Base-by-base conservation (phyloP, 139 green algal genomes). In the Micromonas commoda region DNA sequence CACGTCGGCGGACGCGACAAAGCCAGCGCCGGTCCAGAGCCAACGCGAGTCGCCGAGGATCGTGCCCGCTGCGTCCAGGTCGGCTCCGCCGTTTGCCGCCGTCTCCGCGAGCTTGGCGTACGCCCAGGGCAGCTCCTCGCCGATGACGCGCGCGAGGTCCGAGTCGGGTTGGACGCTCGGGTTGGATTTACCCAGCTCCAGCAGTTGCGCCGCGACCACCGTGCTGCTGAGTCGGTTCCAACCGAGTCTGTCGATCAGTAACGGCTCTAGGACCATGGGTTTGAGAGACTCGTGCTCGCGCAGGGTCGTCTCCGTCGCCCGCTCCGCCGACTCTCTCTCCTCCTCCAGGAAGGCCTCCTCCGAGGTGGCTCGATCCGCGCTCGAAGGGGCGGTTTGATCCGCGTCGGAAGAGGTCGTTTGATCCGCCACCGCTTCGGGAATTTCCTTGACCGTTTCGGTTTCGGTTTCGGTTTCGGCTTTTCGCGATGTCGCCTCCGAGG, bases 171-270 rank as follows among this genome's bases (percentile, higher is more conserved):
- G 13, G 28, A 70, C 63, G 63, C 6, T 39, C 1, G 31, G 39
- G 61, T 89, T 83, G 72, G 86, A 76, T n/a, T 75, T 73, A 0
- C 85, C 86, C 24, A 92, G 80, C 75, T 89, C 79, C 54, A 91
- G 37, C 28, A 93, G 82, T 78, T 93, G 89, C 9, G 82, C 83
- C 26, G 82, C 85, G 53, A 91, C 74, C 31, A 87, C 81, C 26
- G 64, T 77, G 0, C 82, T 54, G 33, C 76, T 74, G 21, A 84
- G 86, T 0, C 71, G 66, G n/a, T 66, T 65, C 89, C 89, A 93
- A 19, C 86, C 88, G 60, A 92, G 83, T 29, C 79, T 9, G 16
- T 57, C 45, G 45, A 57, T 16, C 9, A 57, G 45, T 16, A 57
- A 16, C 45, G 45, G 45, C 45, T 57, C 45, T 9, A 57, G 45